These are phyloP conservation scores for Mucuna pruriens DNA, from an alignment of 306 rosid genomes.

Conservation along the genomic window DNA sequence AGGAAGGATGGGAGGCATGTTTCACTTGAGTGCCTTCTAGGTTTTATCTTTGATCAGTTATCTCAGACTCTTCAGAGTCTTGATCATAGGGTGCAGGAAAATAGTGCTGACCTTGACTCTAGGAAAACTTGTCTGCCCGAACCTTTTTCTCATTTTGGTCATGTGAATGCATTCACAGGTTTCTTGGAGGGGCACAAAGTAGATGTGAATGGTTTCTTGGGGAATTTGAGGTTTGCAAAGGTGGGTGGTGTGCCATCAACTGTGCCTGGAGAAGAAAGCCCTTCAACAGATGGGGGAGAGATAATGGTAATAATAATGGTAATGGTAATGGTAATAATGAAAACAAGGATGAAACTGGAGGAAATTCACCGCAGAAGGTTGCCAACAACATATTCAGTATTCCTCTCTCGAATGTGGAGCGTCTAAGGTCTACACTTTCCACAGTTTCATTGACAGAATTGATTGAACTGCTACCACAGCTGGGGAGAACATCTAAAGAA, in stretches of 20 bases:
- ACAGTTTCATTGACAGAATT: slow-evolving; percentile 88
- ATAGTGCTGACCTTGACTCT: slow-evolving; percentile 26
- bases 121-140: slow-evolving; percentile 41
- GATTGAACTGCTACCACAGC: slow-evolving; percentile 86
- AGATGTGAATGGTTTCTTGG: slow-evolving; percentile 79
- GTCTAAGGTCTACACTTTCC: slow-evolving; percentile 87
- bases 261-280: slow-evolving; percentile 68
- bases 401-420: slow-evolving; percentile 97
- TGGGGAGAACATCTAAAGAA: slow-evolving; percentile 79
- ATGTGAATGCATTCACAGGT: slow-evolving; percentile 58
- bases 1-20: slow-evolving; percentile 61
- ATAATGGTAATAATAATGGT: slow-evolving; percentile 17
- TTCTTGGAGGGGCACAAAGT: slow-evolving; percentile 74
- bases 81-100: slow-evolving; percentile 56
- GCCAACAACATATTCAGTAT: slow-evolving; percentile 81
- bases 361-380: slow-evolving; percentile 78
- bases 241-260: slow-evolving; percentile 87
- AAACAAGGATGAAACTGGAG: slow-evolving; percentile 65
- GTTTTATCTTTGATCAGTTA: slow-evolving; percentile 77
- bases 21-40: slow-evolving; percentile 73
- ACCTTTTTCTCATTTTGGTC: slow-evolving; percentile 52
- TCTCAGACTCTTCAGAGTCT: slow-evolving; percentile 67
- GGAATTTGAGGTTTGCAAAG: slow-evolving; percentile 90
- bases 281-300: slow-evolving; percentile 68
- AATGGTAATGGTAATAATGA: slow-evolving; percentile 45